These are phyloP conservation scores for Hygrophorus russula DNA, from an alignment of 768 basidiomycete genomes.

Conservation along the genomic window DNA sequence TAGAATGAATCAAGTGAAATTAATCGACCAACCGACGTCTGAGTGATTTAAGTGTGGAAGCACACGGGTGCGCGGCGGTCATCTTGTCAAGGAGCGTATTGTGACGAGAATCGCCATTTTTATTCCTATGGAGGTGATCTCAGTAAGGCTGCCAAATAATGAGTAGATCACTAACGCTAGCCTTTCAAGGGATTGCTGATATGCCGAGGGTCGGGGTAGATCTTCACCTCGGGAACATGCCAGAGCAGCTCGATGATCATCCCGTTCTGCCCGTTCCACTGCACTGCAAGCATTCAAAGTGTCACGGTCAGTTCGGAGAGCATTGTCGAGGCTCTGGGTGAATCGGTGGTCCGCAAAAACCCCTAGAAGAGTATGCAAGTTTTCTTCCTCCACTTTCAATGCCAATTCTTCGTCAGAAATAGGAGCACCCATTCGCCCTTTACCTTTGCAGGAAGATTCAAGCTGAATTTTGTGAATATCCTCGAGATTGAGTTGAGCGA, in stretches of 20 bases:
- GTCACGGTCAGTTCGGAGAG: slow-evolving; percentile 23
- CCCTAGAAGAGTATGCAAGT: slow-evolving; percentile 18
- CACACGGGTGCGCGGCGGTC: no score
- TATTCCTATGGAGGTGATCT: no score
- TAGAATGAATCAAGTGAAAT: background rate
- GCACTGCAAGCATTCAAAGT: slow-evolving; percentile 19
- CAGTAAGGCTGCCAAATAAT: background rate
- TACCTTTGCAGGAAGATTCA: slow-evolving; percentile 25
- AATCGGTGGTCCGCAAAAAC: slow-evolving; percentile 25
- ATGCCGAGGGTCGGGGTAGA: slow-evolving; percentile 16
- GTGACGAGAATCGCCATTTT: no score
- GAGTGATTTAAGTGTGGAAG: no score
- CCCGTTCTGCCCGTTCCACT: slow-evolving; percentile 25
- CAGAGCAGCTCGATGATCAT: slow-evolving; percentile 31
- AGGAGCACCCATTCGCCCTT: slow-evolving; percentile 18
- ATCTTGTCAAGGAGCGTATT: no score
- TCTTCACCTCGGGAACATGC: slow-evolving; percentile 21
- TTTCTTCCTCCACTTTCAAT: slow-evolving; percentile 27
- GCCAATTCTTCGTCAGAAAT: slow-evolving; percentile 36
- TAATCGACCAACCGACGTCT: background rate
- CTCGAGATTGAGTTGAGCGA: slow-evolving; percentile 28
- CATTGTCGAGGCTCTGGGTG: slow-evolving; percentile 31
- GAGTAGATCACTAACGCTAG: background rate
- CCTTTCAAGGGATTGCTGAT: slow-evolving; percentile 5
- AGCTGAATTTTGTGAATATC: slow-evolving; percentile 23